Conservation (phyloP, 2,329 filamentous ascomycete genomes). For the Alternaria triticina region DNA sequence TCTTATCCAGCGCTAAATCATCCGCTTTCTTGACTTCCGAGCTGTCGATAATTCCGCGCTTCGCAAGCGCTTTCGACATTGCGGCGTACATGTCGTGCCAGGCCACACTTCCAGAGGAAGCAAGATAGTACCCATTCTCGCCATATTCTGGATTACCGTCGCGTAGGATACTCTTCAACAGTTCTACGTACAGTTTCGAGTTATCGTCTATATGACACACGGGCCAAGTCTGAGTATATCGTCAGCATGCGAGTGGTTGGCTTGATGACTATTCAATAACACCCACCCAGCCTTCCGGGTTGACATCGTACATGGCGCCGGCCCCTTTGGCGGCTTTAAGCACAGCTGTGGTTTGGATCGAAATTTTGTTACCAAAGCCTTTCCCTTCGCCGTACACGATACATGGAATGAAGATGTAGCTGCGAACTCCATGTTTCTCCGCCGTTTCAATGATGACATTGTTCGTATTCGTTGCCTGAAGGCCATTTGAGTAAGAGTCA, state of each 20-base stretch:
- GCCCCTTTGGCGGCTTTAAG: slow-evolving; percentile 54
- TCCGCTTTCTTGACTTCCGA: slow-evolving; percentile 47
- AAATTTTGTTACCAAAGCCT: slow-evolving; percentile 59
- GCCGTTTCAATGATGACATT: slow-evolving; percentile 53
- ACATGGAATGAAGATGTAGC: slow-evolving; percentile 62
- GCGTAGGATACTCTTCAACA: slow-evolving; percentile 55
- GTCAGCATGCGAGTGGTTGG: slow-evolving; percentile 36
- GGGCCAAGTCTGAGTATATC: slow-evolving; percentile 51
- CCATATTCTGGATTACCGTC: slow-evolving; percentile 49
- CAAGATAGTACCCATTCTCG: slow-evolving; percentile 59
- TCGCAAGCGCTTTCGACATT: slow-evolving; percentile 52
- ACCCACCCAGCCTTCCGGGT: not conserved
- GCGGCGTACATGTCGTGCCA: slow-evolving; percentile 60
- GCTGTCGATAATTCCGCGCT: slow-evolving; percentile 50
- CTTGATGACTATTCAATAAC: not conserved
- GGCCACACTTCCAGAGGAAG: slow-evolving; percentile 55
- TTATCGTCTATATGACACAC: slow-evolving; percentile 61
- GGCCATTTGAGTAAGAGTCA: not conserved
- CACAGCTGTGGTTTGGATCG: slow-evolving; percentile 59
- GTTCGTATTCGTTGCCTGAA: slow-evolving; percentile 52
- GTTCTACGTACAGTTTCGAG: slow-evolving; percentile 53
- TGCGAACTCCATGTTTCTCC: slow-evolving; percentile 52
- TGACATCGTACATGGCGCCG: slow-evolving; percentile 47
- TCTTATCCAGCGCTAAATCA: slow-evolving; percentile 46
- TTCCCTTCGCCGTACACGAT: slow-evolving; percentile 59